Conservation (phyloP, 2,329 filamentous ascomycete species). For the Colletotrichum euphorbiae region DNA sequence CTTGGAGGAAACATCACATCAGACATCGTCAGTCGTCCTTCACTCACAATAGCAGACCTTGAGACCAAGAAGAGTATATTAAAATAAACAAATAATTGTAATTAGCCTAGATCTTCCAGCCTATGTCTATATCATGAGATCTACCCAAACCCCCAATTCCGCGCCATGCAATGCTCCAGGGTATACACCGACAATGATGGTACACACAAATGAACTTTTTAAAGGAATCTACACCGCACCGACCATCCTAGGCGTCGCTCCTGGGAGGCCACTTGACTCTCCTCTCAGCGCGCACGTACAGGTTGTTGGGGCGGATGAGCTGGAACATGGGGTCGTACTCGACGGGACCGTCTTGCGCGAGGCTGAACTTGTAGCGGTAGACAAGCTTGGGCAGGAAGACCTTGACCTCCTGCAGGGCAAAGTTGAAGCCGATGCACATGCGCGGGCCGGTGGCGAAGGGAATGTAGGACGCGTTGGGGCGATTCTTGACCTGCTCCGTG, state of each 20-base stretch:
- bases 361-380: constrained; percentile 67
- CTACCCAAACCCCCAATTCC: not conserved
- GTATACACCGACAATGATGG: constrained; percentile 38
- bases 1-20: rapidly evolving
- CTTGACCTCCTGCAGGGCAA: constrained; percentile 71
- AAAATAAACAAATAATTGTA: not conserved
- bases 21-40: not conserved
- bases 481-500: constrained; percentile 62
- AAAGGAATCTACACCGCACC: not conserved
- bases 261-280: constrained; percentile 60
- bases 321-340: constrained; percentile 72
- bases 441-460: constrained; percentile 69
- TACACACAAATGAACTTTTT: constrained; percentile 26
- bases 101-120: constrained; percentile 28
- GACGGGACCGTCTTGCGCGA: constrained; percentile 62
- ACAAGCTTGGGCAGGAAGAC: constrained; percentile 68
- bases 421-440: constrained; percentile 74
- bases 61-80: rapidly evolving
- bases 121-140: constrained; percentile 29
- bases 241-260: constrained; percentile 19
- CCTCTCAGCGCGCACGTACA: constrained; percentile 63
- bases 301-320: constrained; percentile 65
- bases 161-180: constrained; percentile 39
- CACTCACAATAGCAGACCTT: not conserved
- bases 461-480: constrained; percentile 64